Evolutionary conservation across 306 rosid genomes (phyloP), one percentile per base, ranked within the genome.

Genomic region (Quercus aquifolioides): DNA sequence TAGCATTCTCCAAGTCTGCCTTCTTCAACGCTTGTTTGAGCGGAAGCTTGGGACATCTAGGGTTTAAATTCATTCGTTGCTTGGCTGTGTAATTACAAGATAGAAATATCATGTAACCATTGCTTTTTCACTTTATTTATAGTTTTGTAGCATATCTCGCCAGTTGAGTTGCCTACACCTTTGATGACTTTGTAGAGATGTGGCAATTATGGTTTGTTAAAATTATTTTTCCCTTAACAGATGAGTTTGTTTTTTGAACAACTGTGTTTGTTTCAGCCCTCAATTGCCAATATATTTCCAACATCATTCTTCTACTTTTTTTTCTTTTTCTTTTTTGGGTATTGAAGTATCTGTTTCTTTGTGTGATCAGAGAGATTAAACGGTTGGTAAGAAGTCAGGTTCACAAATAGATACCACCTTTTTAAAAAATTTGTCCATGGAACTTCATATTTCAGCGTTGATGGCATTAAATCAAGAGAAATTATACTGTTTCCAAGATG

Each of bases 1-100:
- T 8, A 90, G 97, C 82, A 83, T 84, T 55, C 91, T 95, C 20
- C 98, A 95, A 86, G 96, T 95, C 64, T 87, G 81, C 70, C 95
- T 95, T 79, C 82, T 95, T 71, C 89, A 81, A 74, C 94, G 94
- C 64, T 82, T 95, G 80, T 95, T 95, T 71, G 93, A 93, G 55
- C 79, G 93, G 64, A 95, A 91, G 85, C 84, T 91, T 62, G 94
- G 97, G 38, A 63, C 90, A 62, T 91, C 97, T 17, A 85, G 96
- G 84, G 97, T 95, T 82, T 95, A 93, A 82, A 83, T 73, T 49
- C 73, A 21, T 74, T 15, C 10, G 19, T 51, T 54, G 60, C 54
- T 74, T 83, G 73, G 10, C 71, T 85, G 79, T 69, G 77, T 75
- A 71, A 62, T 55, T 20, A 30, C 38, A 55, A 33, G 73, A 77